phyloP scores from a whole-genome alignment of 164 flowering plant species.

The Echeveria elegans region DNA sequence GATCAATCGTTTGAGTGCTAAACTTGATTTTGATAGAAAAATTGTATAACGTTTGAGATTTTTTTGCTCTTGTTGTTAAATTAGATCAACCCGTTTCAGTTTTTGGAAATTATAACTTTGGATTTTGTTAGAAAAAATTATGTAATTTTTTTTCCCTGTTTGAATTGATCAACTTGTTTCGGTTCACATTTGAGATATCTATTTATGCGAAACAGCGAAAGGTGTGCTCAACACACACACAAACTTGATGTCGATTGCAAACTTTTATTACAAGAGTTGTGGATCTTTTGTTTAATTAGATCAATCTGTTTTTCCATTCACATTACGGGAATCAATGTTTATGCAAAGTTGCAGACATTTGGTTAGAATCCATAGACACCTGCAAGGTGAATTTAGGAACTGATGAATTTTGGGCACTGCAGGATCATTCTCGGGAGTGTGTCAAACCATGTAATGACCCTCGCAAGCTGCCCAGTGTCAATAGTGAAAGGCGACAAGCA shows the following conservation, averaged over 20 bases:
- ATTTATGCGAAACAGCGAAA: too few relatives aligned
- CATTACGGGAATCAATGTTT: too few relatives aligned
- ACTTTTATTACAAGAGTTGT: too few relatives aligned
- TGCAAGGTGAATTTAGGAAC: not conserved
- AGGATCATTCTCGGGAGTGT: constrained; percentile 62
- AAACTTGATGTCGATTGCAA: too few relatives aligned
- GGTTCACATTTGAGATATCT: too few relatives aligned
- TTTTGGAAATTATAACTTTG: too few relatives aligned
- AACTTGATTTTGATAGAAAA: not conserved
- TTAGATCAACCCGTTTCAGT: not conserved
- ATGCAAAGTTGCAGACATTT: not conserved
- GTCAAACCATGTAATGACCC: constrained; percentile 32
- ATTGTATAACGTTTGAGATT: not conserved
- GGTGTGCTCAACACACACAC: too few relatives aligned
- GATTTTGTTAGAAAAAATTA: too few relatives aligned
- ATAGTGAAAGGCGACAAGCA: constrained; percentile 55
- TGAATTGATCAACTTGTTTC: too few relatives aligned
- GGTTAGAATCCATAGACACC: too few relatives aligned
- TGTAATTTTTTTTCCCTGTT: too few relatives aligned
- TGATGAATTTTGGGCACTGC: constrained; percentile 5
- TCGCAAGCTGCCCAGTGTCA: constrained; percentile 72
- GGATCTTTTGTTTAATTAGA: not conserved
- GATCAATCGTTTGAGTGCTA: not conserved
- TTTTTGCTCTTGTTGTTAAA: not conserved
- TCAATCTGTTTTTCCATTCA: not conserved